Base-by-base conservation (phyloP, 192 early-diverging fungal genomes). In the Podila minutissima region DNA sequence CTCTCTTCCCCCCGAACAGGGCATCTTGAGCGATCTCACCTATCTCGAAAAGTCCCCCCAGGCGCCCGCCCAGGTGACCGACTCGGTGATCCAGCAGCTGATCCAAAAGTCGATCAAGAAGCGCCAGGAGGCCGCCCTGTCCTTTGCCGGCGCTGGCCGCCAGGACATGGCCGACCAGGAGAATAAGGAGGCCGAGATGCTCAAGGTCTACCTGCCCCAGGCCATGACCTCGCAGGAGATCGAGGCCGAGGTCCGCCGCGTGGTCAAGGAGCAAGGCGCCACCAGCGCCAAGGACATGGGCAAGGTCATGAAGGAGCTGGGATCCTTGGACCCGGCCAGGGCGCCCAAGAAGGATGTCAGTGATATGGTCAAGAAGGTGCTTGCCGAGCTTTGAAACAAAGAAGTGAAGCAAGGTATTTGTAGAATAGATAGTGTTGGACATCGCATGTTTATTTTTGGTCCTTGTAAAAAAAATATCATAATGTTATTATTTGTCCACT, bases 41-140 rank as follows among this genome's bases (percentile, higher is more conserved):
- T 96, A 95, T 66, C 87, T 88, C 28, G 91, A 90, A 72, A 97
- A 96, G 83, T 88, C 87, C 46, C 82, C 74, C 38, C 62, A 69
- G 49, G 63, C 83, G 35, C 74, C 71, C 41, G 66, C 75, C 59
- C 55, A 86, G 59, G 86, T 86, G 32, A 87, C 89, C 0, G 91
- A 93, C 66, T 83, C 84, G 13, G 86, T 87, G 24, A 84, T 97
- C 50, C 84, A 90, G 31, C 72, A 82, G 1, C 70, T 96, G 28
- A 88, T 98, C 57, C 94, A 94, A 72, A 88, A 90, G 31, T 91
- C 93, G 5, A 91, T 97, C 59, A 96, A 96, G 86, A 92, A 90
- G 57, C 91, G 96, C 10, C 79, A 90, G 60, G 97, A 97, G 31
- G 92, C 97, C 24, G 85, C 92, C 35, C 60, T 77, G 64, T 85